Conservation (phyloP, 169 alveolate genomes). For the Plasmodium gallinaceum region DNA sequence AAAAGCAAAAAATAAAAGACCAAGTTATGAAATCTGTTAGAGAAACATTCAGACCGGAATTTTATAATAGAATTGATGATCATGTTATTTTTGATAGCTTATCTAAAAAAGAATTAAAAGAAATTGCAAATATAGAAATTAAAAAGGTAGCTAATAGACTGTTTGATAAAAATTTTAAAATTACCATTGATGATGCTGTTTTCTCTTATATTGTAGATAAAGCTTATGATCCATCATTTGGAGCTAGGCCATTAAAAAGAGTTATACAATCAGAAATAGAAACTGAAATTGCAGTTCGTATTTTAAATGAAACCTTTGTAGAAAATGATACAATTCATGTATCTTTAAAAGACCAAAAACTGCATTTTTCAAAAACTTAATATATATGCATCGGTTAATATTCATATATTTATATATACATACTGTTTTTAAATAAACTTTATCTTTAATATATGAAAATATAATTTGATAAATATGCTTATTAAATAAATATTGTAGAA, state of each 20-base stretch:
- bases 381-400: background rate
- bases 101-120: constrained; percentile 86
- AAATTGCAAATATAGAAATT: constrained; percentile 88
- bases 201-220: constrained; percentile 87
- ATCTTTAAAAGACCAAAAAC: constrained; percentile 37
- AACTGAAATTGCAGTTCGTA: constrained; percentile 87
- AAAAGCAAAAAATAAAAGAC: constrained; percentile 82
- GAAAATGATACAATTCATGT: constrained; percentile 85
- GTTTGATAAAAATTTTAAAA: constrained; percentile 86
- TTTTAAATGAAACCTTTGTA: constrained; percentile 82
- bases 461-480: no score
- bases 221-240: constrained; percentile 92
- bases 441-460: background rate
- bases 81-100: constrained; percentile 87
- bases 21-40: constrained; percentile 86
- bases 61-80: constrained; percentile 91
- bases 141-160: constrained; percentile 87
- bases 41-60: constrained; percentile 90
- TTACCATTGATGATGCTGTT: constrained; percentile 90
- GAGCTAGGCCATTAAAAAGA: constrained; percentile 91
- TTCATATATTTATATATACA: background rate
- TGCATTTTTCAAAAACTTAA: constrained; percentile 52
- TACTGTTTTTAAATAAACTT: background rate
- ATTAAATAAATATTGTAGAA: no score
- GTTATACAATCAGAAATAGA: constrained; percentile 90